phyloP scores from a whole-genome alignment of 1,139 yeast species.

The Pichia sp. region DNA sequence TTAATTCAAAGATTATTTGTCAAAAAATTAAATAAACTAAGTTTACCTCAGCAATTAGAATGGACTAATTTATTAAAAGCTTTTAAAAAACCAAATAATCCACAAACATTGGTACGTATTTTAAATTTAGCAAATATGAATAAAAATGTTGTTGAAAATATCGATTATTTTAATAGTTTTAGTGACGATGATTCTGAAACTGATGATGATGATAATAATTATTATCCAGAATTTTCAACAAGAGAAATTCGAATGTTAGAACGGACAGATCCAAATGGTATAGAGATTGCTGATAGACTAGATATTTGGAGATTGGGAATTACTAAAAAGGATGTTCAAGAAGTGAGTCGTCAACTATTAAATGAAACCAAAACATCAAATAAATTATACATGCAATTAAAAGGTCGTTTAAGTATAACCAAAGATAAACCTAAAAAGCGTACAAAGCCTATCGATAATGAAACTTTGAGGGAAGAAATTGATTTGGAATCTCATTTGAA shows the following conservation, averaged over 20 bases:
- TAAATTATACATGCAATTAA: neutral
- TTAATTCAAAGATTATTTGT: slow-evolving; percentile 3
- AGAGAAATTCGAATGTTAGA: neutral
- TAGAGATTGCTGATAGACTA: neutral
- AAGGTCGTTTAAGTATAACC: neutral
- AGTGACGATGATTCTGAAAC: slow-evolving; percentile 1
- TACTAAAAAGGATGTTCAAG: slow-evolving; percentile 3
- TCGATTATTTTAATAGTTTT: slow-evolving; percentile 7
- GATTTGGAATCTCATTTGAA: too few relatives aligned
- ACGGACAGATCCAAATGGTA: slow-evolving; percentile 2
- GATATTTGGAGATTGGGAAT: slow-evolving; percentile 9
- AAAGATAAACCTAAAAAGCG: too few relatives aligned
- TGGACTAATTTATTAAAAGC: slow-evolving; percentile 3
- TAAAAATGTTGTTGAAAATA: slow-evolving; percentile 1
- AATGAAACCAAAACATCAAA: neutral
- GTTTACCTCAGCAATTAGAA: slow-evolving; percentile 1
- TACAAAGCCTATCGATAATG: too few relatives aligned
- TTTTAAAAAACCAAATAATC: slow-evolving; percentile 1
- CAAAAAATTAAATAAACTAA: slow-evolving; percentile 7
- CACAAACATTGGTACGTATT: slow-evolving; percentile 3
- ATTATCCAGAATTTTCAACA: neutral
- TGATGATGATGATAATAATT: slow-evolving; percentile 11
- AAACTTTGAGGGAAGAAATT: too few relatives aligned
- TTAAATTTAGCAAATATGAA: slow-evolving; percentile 3
- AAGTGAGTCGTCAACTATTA: neutral